These are phyloP conservation scores for Alternaria sp. DNA, from an alignment of 2,329 filamentous ascomycete species.

Conservation along the genomic window DNA sequence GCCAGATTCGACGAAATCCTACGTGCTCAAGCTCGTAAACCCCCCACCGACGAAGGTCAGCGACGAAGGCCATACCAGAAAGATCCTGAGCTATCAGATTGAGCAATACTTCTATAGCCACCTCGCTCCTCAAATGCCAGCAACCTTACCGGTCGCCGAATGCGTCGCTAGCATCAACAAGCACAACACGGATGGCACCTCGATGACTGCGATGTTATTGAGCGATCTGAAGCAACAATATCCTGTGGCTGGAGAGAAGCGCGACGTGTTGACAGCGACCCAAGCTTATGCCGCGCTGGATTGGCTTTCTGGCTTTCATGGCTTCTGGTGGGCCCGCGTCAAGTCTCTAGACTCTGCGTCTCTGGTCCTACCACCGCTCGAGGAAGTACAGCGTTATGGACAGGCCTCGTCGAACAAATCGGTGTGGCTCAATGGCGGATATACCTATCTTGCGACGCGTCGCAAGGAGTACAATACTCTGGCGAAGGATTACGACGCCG, in stretches of 20 bases:
- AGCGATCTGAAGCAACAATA: slow-evolving; percentile 62
- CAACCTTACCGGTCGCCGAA: slow-evolving; percentile 56
- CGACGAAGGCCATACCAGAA: slow-evolving; percentile 69
- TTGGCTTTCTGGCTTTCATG: slow-evolving; percentile 70
- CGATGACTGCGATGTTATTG: slow-evolving; percentile 62
- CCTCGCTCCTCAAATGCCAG: slow-evolving; percentile 59
- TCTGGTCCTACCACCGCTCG: slow-evolving; percentile 62
- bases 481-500: slow-evolving; percentile 54
- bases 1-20: slow-evolving; percentile 33
- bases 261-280: slow-evolving; percentile 52
- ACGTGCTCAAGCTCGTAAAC: slow-evolving; percentile 67
- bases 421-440: slow-evolving; percentile 71
- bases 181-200: slow-evolving; percentile 41
- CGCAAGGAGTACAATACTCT: slow-evolving; percentile 62
- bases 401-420: slow-evolving; percentile 18
- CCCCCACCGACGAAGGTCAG: slow-evolving; percentile 53
- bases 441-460: slow-evolving; percentile 71
- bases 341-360: slow-evolving; percentile 36
- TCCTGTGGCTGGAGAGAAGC: slow-evolving; percentile 64
- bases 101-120: slow-evolving; percentile 70
- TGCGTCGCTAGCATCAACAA: slow-evolving; percentile 57
- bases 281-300: slow-evolving; percentile 63
- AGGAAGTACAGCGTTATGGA: slow-evolving; percentile 54
- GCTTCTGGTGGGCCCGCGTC: slow-evolving; percentile 56
- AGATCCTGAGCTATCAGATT: slow-evolving; percentile 70